phyloP scores from a whole-genome alignment of 345 rosid genomes.

The Melastoma malabathricum region DNA sequence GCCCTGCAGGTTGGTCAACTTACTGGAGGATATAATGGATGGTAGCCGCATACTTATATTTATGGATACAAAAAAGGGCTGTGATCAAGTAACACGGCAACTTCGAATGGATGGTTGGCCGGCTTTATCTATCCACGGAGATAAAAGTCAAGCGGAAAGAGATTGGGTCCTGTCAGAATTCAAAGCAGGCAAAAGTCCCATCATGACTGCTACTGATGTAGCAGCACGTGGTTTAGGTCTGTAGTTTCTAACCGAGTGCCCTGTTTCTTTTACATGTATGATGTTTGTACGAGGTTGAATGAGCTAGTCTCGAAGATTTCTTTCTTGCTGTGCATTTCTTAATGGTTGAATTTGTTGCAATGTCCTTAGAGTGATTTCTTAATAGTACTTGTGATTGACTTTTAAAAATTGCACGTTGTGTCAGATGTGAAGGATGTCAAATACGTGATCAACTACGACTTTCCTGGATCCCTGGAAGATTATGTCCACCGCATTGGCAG shows the following conservation, averaged over 20 bases:
- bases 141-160: conserved; percentile 99
- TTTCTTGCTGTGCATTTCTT: no score
- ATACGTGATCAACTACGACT: conserved; percentile 93
- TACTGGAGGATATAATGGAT: conserved; percentile 99
- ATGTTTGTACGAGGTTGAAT: neutral
- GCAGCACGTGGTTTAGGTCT: conserved; percentile 99
- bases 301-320: no score
- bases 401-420: conserved; percentile 1
- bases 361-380: neutral
- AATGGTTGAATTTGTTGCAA: no score
- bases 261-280: no score
- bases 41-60: conserved; percentile 93
- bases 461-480: conserved; percentile 98
- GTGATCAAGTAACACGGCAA: conserved; percentile 95
- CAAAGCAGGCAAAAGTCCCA: conserved; percentile 93
- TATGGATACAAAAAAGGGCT: conserved; percentile 95
- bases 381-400: neutral
- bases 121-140: conserved; percentile 95
- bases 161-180: conserved; percentile 99
- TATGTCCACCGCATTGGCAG: conserved; percentile 97
- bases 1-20: conserved; percentile 60
- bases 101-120: conserved; percentile 99
- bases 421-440: conserved; percentile 96
- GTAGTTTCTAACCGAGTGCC: neutral
- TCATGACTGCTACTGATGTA: conserved; percentile 99